Conservation (phyloP, 306 rosid genomes). For the Astragalus glycyphyllos region DNA sequence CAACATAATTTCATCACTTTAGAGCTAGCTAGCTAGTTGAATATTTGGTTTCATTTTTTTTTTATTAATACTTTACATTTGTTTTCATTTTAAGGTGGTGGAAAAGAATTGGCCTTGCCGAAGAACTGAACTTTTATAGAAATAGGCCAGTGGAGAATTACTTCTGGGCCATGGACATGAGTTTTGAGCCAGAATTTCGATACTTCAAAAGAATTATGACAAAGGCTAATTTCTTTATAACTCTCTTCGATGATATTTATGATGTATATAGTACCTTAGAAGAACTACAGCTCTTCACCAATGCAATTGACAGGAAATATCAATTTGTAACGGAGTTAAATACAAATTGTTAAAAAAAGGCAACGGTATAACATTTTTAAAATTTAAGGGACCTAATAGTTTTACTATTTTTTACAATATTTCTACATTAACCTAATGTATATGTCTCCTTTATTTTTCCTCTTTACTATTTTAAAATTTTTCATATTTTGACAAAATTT, state of each 20-base stretch:
- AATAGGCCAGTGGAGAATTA: background rate
- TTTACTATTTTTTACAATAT: no score
- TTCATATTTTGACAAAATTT: no score
- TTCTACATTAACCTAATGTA: no score
- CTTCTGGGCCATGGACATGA: background rate
- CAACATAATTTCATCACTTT: no score
- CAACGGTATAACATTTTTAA: no score
- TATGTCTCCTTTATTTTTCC: no score
- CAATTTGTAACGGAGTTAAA: no score
- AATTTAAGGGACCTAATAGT: no score
- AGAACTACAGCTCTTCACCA: conserved; percentile 10
- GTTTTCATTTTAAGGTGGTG: background rate
- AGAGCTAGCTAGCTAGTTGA: no score
- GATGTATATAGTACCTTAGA: background rate
- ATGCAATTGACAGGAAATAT: conserved; percentile 1
- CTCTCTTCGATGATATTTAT: background rate
- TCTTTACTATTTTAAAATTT: no score
- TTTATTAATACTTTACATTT: background rate
- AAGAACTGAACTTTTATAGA: background rate
- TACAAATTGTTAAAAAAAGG: no score
- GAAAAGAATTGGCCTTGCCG: background rate
- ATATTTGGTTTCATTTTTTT: background rate
- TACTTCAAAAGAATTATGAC: background rate
- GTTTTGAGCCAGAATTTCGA: background rate
- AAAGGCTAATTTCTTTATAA: background rate